Percentiles rank a stretch among this genome's conserved stretches.
Conservation (phyloP, 208 protist species). For the Phytomonas sp. region DNA sequence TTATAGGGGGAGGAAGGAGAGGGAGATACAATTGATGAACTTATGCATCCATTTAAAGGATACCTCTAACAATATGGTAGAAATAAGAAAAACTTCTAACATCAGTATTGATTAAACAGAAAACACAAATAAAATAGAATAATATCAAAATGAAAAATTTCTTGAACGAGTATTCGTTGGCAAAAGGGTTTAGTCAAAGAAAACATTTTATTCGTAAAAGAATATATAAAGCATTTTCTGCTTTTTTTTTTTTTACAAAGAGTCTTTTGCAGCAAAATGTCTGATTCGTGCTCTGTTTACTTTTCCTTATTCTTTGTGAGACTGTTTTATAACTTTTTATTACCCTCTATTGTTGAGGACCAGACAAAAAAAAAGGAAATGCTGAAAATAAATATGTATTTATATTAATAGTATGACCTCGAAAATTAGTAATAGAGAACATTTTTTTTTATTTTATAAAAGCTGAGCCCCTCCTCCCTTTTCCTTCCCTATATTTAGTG, state of each 20-base stretch:
- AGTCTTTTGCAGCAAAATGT: neutral
- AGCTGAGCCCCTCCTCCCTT: neutral
- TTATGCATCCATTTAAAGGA: neutral
- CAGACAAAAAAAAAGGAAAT: constrained; percentile 7
- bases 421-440: neutral
- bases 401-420: constrained; percentile 1
- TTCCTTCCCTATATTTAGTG: neutral
- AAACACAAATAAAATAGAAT: neutral
- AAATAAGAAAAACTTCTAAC: neutral
- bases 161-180: neutral
- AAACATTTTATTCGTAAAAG: neutral
- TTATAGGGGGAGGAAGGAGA: neutral
- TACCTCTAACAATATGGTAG: neutral
- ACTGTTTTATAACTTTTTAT: constrained; percentile 11
- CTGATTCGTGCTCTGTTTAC: neutral
- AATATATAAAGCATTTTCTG: neutral
- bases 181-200: neutral
- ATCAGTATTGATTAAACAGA: neutral
- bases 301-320: constrained; percentile 6
- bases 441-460: neutral
- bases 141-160: neutral
- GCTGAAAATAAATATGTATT: constrained; percentile 15
- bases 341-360: neutral
- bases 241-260: neutral
- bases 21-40: neutral